Evolutionary conservation across 2,329 filamentous ascomycete genomes (phyloP).

Genomic region (Cordyceps cicadae): DNA sequence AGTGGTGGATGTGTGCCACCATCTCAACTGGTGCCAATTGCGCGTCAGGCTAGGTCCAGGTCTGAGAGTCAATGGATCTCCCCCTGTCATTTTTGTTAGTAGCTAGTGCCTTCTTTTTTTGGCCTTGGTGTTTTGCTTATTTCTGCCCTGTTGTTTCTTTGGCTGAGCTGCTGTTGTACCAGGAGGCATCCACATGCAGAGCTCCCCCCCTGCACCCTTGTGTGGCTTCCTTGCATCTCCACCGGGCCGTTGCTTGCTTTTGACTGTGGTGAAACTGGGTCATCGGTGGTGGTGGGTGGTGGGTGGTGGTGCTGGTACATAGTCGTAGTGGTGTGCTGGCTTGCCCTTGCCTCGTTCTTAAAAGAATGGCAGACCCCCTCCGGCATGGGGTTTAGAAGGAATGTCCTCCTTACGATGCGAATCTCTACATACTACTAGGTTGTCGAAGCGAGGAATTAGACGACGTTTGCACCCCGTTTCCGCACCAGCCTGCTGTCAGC

Average conservation of each 20-base stretch:
- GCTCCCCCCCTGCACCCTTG: neutral
- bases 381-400: neutral
- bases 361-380: conserved; percentile 13
- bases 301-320: neutral
- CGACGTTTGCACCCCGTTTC: neutral
- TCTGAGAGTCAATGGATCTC: conserved; percentile 7
- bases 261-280: neutral
- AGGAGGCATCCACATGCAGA: neutral
- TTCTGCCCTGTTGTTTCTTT: conserved; percentile 7
- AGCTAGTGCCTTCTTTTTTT: conserved; percentile 10
- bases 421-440: neutral
- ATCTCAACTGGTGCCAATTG: conserved; percentile 7
- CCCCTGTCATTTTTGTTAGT: conserved; percentile 4
- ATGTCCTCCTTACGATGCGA: conserved; percentile 8
- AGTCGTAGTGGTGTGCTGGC: too few relatives aligned
- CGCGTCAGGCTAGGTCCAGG: conserved; percentile 10
- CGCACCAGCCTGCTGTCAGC: neutral
- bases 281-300: too few relatives aligned
- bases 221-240: conserved; percentile 4
- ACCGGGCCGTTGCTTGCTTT: conserved; percentile 11
- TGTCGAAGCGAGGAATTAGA: neutral
- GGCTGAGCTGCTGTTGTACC: conserved; percentile 1
- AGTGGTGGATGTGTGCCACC: conserved; percentile 10
- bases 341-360: conserved; percentile 12
- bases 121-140: conserved; percentile 7